Evolutionary conservation across 2,329 filamentous ascomycete genomes (phyloP).

Genomic region (Chaetomiaceae sp.): DNA sequence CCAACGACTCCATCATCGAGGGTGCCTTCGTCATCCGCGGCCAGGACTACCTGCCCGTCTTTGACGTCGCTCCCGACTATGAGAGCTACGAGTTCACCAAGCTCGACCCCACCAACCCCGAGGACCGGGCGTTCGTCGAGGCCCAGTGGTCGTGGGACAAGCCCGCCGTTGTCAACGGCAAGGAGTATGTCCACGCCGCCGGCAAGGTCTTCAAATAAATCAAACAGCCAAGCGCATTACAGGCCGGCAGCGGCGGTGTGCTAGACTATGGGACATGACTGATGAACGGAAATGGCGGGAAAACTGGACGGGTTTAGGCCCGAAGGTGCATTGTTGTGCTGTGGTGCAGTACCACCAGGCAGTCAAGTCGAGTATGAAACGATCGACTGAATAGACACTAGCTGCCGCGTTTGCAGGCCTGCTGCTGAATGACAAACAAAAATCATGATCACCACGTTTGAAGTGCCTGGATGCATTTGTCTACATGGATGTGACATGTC

Average conservation of each 20-base stretch:
- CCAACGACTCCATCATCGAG: conserved; percentile 85
- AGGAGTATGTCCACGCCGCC: conserved; percentile 81
- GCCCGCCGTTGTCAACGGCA: conserved; percentile 72
- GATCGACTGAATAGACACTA: conserved; percentile 24
- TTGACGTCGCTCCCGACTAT: conserved; percentile 94
- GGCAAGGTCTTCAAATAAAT: conserved; percentile 99
- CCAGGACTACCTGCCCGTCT: conserved; percentile 77
- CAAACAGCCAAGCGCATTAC: conserved; percentile 17
- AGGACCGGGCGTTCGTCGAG: conserved; percentile 81
- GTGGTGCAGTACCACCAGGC: conserved; percentile 21
- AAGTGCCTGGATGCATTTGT: not conserved
- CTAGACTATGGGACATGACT: conserved; percentile 27
- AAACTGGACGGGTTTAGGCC: conserved; percentile 19
- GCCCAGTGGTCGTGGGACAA: conserved; percentile 91
- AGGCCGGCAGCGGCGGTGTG: conserved; percentile 18
- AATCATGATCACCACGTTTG: not conserved
- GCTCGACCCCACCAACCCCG: conserved; percentile 81
- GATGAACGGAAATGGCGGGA: conserved; percentile 25
- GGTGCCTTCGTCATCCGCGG: conserved; percentile 95
- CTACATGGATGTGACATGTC: too few relatives aligned
- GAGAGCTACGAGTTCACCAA: conserved; percentile 97
- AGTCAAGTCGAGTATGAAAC: conserved; percentile 19
- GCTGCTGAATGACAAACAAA: conserved; percentile 6
- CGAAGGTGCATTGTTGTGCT: conserved; percentile 23
- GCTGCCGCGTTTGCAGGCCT: conserved; percentile 16